Evolutionary conservation across 768 basidiomycete species (phyloP), one percentile per base, ranked within the genome.

Genomic region (Lactarius hengduanensis): DNA sequence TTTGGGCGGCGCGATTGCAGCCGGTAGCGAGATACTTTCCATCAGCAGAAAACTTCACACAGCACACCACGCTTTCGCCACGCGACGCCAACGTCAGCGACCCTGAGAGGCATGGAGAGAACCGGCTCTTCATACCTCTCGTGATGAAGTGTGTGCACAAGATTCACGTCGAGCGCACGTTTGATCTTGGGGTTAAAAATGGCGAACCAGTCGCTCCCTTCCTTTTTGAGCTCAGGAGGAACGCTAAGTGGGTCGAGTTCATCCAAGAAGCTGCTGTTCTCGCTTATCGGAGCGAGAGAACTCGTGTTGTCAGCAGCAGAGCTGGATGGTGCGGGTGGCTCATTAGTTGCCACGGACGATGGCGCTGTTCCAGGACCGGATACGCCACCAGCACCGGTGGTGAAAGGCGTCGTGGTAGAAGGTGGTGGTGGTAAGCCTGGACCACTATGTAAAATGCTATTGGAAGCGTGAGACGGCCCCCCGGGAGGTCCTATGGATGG

Each of bases 1-100:
- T 95, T 76, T 97, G 95, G 22, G 95, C 94, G 0, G 94, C 93
- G 50, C 93, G 84, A 78, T 98, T 98, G 78, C 96, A 98, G 15
- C 96, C 96, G 4, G 96, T 98, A 36, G 96, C 96, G 38, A 98
- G 84, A 67, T 82, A 88, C 76, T 92, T 94, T 32, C 96, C 94
- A 76, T 98, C 95, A 16, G 93, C 91, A 60, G 94, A 96, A 78
- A 97, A 96, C 66, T 91, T 85, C 32, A 97, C 94, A 73, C 95
- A 97, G 72, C 96, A 92, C 10, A 91, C 89, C 28, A 91, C 90
- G 66, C 89, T 90, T 69, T 50, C 59, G 13, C 59, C 54, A 64
- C 57, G 34, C 38, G 64, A 40, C 4, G 30, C 36, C 43, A 15
- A 58, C 59, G 16, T 59, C 36, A 61, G 47, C 65, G 20, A 47